A percentile compares a stretch with the other conserved stretches of the same genome.
These are phyloP conservation scores for Drechslerella stenobrocha DNA, from an alignment of 2,329 filamentous ascomycete genomes.

Conservation along the genomic window DNA sequence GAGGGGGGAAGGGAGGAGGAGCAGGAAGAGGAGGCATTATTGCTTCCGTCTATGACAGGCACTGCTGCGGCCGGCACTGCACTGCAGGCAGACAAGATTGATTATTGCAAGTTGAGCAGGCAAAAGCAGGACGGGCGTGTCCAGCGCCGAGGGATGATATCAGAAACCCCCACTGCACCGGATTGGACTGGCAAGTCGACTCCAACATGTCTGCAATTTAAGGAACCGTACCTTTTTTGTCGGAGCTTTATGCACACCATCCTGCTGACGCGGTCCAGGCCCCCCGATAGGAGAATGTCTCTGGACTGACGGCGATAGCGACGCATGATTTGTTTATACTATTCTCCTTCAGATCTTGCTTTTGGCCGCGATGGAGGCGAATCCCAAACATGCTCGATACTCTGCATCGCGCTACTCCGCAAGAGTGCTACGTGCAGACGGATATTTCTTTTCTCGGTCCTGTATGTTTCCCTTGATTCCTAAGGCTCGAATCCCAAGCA, in stretches of 20 bases:
- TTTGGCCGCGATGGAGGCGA: conserved; percentile 3
- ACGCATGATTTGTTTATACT: conserved; percentile 12
- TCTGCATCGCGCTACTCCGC: not conserved
- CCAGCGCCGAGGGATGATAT: not conserved
- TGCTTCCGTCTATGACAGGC: conserved; percentile 1
- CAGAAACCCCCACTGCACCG: conserved; percentile 18
- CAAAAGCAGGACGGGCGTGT: conserved; percentile 4
- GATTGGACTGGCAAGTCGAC: conserved; percentile 8
- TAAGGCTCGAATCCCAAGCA: conserved; percentile 22
- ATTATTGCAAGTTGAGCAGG: not conserved
- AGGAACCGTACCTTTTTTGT: conserved; percentile 44
- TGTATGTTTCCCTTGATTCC: conserved; percentile 41
- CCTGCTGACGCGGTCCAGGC: conserved; percentile 14
- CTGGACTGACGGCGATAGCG: conserved; percentile 20
- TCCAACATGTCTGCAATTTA: conserved; percentile 25
- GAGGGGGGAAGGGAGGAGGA: conserved; percentile 1
- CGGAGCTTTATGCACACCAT: conserved; percentile 48
- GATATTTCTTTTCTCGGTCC: conserved; percentile 11
- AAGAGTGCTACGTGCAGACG: not conserved
- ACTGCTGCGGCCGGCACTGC: not conserved
- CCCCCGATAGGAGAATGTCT: conserved; percentile 35
- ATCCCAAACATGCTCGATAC: conserved; percentile 5
- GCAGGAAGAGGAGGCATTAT: not conserved
- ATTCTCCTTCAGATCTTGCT: conserved; percentile 40
- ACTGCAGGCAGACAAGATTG: not conserved